phyloP scores from a whole-genome alignment of 306 rosid genomes.

The Prunus mira region DNA sequence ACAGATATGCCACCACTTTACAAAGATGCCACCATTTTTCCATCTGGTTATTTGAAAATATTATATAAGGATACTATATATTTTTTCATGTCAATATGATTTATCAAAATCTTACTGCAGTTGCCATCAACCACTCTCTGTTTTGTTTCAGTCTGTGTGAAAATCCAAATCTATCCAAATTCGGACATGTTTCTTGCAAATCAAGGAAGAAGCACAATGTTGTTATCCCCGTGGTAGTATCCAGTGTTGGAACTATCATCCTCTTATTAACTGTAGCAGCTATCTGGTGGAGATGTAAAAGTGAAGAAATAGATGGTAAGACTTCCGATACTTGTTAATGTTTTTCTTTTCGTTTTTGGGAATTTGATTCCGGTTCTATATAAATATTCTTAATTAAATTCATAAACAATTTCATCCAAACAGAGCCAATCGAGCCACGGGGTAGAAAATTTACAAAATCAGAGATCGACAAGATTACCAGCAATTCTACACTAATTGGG shows the following conservation, averaged over 20 bases:
- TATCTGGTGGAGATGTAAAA: slow-evolving; percentile 8
- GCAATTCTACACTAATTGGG: slow-evolving; percentile 25
- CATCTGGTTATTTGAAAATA: no score
- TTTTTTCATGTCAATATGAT: not conserved
- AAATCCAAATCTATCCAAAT: slow-evolving; percentile 26
- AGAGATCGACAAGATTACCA: slow-evolving; percentile 14
- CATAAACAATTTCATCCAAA: not conserved
- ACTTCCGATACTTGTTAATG: no score
- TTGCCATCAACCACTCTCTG: not conserved
- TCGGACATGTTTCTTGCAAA: slow-evolving; percentile 30
- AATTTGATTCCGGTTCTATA: no score
- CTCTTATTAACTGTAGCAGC: slow-evolving; percentile 8
- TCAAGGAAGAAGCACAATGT: not conserved
- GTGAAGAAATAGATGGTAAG: not conserved
- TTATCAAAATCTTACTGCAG: not conserved
- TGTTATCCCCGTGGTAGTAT: slow-evolving; percentile 37
- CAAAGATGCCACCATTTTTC: no score
- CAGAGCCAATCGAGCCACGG: not conserved
- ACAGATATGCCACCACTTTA: no score
- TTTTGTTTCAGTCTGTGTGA: slow-evolving; percentile 27
- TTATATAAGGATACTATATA: no score
- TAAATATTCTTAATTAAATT: no score
- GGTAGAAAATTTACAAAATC: slow-evolving; percentile 8
- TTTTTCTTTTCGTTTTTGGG: no score
- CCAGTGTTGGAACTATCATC: slow-evolving; percentile 37